Base-by-base conservation (phyloP, 2,329 filamentous ascomycete species). In the Colletotrichum orchidophilum region DNA sequence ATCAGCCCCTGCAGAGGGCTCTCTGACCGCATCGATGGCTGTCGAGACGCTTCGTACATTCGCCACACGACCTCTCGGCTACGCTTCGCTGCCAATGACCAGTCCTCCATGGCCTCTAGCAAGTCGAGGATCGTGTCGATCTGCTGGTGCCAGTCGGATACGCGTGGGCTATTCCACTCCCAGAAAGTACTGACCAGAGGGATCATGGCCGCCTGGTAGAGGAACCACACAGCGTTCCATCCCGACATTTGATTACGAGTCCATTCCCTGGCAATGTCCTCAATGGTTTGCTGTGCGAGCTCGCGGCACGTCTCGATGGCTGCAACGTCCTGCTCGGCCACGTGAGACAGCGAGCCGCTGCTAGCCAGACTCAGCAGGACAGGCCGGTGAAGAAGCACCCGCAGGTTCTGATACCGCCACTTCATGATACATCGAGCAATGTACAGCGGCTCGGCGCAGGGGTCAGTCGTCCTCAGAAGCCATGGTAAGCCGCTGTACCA, bases 171-270 rank as follows among this genome's bases (percentile, higher is more conserved):
- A 69, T 84, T 82, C 80, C 83, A 85, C 77, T 94, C 91, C 84
- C 89, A 92, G 78, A 94, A 94, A 13, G 95, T 84, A 26, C 89
- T 92, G 12, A 96, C 88, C 1, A 96, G 86, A 0, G 93, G 93
- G 9, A 95, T 90, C 91, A 95, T 93, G 73, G 90, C 90, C 0
- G 93, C 92, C 79, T 95, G 93, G 81, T 94, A 95, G 70, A 94
- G 87, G 80, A 94, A 92, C 92, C 93, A 95, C 2, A 93, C 92
- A 0, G 91, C 93, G 78, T 94, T 94, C 93, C 93, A 95, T 9
- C 93, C 93, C 0, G 90, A 90, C 82, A 95, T 93, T 77, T 94
- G 90, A 77, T 94, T 93, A 55, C 90, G 88, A 55, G 88, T 88
- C 83, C 92, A 94, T 73, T 93, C 92, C 26, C 86, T 84, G 12